Percentiles rank a stretch among this genome's conserved stretches.
Conservation (phyloP, 83 land plant species). For the Picea abies region DNA sequence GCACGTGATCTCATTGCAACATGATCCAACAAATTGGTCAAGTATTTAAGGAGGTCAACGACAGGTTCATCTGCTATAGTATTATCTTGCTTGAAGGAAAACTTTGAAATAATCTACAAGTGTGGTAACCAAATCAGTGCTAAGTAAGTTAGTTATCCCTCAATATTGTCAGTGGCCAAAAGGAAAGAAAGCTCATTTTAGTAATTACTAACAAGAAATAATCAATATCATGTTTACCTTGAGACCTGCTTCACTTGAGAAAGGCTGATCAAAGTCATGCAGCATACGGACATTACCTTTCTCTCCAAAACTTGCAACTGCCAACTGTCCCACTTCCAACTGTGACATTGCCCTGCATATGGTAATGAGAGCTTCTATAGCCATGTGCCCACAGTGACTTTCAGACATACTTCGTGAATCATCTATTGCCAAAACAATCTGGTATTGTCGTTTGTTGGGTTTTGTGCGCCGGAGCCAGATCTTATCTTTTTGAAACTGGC, state of each 20-base stretch:
- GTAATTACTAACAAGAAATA: background rate
- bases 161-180: background rate
- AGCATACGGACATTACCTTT: conserved; percentile 86
- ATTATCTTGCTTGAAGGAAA: conserved; percentile 95
- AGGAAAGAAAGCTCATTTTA: background rate
- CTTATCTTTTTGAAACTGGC: conserved; percentile 92
- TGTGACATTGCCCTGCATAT: conserved; percentile 98
- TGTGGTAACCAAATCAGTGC: background rate
- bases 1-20: conserved; percentile 69
- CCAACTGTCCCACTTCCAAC: conserved; percentile 90
- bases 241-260: conserved; percentile 83
- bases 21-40: conserved; percentile 73
- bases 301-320: conserved; percentile 95
- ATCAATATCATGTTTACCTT: conserved; percentile 38
- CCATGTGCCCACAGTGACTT: conserved; percentile 88
- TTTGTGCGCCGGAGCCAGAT: conserved; percentile 95
- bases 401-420: conserved; percentile 99
- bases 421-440: conserved; percentile 95
- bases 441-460: conserved; percentile 95
- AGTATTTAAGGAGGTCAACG: conserved; percentile 78
- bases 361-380: conserved; percentile 90
- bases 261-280: conserved; percentile 90
- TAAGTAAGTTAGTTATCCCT: background rate
- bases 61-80: conserved; percentile 89
- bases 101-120: conserved; percentile 84